phyloP scores from a whole-genome alignment of 2,329 filamentous ascomycete genomes.

The Cadophora gregata region DNA sequence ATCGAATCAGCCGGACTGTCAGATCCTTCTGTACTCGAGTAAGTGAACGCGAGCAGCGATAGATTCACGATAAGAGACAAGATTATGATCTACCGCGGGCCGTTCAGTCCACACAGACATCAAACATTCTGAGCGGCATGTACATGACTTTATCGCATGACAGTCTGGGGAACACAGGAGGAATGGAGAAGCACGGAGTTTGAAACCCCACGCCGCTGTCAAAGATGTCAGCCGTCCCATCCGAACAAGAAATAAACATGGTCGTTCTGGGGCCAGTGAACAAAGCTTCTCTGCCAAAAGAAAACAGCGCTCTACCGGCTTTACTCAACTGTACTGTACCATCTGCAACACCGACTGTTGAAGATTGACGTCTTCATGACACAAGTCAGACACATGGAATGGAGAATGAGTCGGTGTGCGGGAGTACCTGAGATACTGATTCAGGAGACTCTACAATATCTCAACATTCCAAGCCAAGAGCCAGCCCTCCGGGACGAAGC shows the following conservation, averaged over 20 bases:
- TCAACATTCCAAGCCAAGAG: background rate
- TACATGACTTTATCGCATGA: background rate
- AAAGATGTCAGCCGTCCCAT: conserved; percentile 5
- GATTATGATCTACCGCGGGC: conserved; percentile 24
- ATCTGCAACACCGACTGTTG: conserved; percentile 4
- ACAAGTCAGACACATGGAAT: background rate
- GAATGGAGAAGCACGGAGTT: conserved; percentile 1
- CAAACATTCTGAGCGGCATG: conserved; percentile 30
- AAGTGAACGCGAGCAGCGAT: background rate
- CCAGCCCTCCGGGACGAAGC: conserved; percentile 1
- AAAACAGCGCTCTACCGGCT: background rate
- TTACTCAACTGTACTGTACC: background rate
- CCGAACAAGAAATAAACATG: conserved; percentile 2
- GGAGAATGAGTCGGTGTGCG: background rate
- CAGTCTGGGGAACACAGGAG: background rate
- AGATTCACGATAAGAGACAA: background rate
- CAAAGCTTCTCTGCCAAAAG: conserved; percentile 4
- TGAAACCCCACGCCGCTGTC: conserved; percentile 4
- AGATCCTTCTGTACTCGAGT: background rate
- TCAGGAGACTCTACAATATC: background rate
- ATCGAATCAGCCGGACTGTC: background rate
- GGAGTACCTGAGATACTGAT: conserved; percentile 11
- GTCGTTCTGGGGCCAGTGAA: background rate
- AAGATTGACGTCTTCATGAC: conserved; percentile 6
- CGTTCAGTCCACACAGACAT: conserved; percentile 25